Base-by-base conservation (phyloP, 2,329 filamentous ascomycete species). In the Zymoseptoria pseudotritici region DNA sequence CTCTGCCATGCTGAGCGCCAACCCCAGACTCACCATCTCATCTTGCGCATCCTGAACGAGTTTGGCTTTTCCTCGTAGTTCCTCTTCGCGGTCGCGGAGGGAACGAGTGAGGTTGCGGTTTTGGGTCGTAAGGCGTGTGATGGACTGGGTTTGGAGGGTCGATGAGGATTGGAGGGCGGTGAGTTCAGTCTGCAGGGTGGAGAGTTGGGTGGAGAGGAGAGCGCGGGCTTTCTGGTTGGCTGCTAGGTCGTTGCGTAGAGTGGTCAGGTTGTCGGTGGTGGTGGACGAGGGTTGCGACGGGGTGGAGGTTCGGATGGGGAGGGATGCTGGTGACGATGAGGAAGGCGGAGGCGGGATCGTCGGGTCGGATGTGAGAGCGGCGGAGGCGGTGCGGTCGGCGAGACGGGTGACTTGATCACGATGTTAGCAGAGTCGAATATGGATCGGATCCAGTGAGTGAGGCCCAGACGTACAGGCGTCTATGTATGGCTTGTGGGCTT, bases 21-120 rank as follows among this genome's bases (percentile, higher is more conserved):
- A 80, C 66, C 92, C 92, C 53, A 97, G 77, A 0, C 90, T 87
- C 55, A 96, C 86, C 75, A 96, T 87, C 74, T 99, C 94, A 75
- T 97, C 92, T 76, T 97, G 93, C 57, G 96, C 87, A 69, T 93
- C 84, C 79, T 91, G 88, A 2, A 96, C 82, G 65, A 97, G 77
- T 72, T 92, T 90, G 31, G 86, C 85, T 79, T 97, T 97, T 61
- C 86, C 90, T 58, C 82, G 83, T 31, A 97, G 76, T 78, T 97
- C 94, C 68, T 95, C 90, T 63, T 95, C 90, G 29, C 89, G 80
- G 73, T 97, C 93, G 64, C 84, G 86, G 50, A 96, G 77, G 63
- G 86, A 86, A 50, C 85, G 81, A 55, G 83, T 79, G 19, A 94
- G 77, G 2, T 79, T 75, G 19, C 81, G 79, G 36, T 84, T 83